A percentile compares a stretch with the other conserved stretches of the same genome.
These are phyloP conservation scores for Ascochyta clinopodiicola DNA, from an alignment of 2,329 filamentous ascomycete genomes.

Conservation along the genomic window DNA sequence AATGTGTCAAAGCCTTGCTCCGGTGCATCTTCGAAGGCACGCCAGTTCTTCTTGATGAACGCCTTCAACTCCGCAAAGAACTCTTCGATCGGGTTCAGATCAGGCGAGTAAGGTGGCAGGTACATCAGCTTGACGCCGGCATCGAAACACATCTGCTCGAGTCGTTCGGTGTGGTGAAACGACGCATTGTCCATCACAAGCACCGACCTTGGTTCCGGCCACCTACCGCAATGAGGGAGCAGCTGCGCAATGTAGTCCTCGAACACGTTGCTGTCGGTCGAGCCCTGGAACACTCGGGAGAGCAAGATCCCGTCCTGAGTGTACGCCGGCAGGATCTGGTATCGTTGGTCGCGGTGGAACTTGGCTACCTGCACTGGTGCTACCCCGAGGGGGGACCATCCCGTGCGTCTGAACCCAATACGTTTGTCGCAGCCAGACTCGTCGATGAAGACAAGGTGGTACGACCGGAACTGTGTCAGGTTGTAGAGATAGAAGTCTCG, in stretches of 20 bases:
- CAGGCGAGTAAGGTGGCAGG: conserved; percentile 47
- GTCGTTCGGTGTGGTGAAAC: conserved; percentile 24
- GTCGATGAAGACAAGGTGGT: conserved; percentile 45
- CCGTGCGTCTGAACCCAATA: no score
- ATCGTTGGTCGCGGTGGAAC: conserved; percentile 16
- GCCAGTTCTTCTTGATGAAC: conserved; percentile 36
- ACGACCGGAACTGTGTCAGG: conserved; percentile 40
- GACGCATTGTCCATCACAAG: conserved; percentile 21
- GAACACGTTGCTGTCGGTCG: conserved; percentile 17
- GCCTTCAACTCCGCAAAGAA: conserved; percentile 48
- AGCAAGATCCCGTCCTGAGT: conserved; percentile 13
- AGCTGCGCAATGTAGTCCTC: conserved; percentile 22
- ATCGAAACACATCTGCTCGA: conserved; percentile 40
- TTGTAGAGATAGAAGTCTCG: conserved; percentile 46
- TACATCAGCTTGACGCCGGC: conserved; percentile 44
- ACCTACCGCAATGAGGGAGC: conserved; percentile 12
- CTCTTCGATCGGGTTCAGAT: conserved; percentile 50
- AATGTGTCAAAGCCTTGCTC: not conserved
- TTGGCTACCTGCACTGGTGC: conserved; percentile 27
- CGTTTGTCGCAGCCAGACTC: no score
- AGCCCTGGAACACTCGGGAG: conserved; percentile 12
- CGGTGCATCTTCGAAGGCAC: conserved; percentile 20
- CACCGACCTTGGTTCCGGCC: conserved; percentile 14
- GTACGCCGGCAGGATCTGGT: conserved; percentile 17
- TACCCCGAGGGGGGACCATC: conserved; percentile 40